phyloP scores from a whole-genome alignment of 2,329 filamentous ascomycete genomes.

The Apiospora arundinis region DNA sequence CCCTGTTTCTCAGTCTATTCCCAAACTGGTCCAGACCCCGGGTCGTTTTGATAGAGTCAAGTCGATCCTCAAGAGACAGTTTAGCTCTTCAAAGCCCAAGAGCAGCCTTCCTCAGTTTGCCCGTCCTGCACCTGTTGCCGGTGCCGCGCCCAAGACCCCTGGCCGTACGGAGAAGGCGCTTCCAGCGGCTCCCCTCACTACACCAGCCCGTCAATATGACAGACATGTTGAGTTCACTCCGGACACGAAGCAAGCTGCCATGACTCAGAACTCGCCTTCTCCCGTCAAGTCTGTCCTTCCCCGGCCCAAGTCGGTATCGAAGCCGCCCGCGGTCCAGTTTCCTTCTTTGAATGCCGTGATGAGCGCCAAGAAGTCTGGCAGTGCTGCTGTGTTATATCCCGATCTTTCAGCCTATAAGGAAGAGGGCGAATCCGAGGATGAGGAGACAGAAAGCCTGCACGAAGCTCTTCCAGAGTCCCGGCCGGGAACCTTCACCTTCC shows the following conservation, averaged over 20 bases:
- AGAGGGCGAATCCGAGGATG: conserved; percentile 35
- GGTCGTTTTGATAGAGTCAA: conserved; percentile 62
- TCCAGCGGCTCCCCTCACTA: conserved; percentile 61
- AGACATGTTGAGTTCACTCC: conserved; percentile 86
- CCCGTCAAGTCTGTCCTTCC: conserved; percentile 58
- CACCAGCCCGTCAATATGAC: conserved; percentile 68
- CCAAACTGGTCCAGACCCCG: conserved; percentile 52
- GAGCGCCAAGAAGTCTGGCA: conserved; percentile 32
- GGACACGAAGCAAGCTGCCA: conserved; percentile 61
- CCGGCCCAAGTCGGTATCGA: conserved; percentile 47
- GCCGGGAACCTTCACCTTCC: conserved; percentile 69
- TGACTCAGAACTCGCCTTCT: conserved; percentile 60
- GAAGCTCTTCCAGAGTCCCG: conserved; percentile 44
- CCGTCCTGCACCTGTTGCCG: conserved; percentile 39
- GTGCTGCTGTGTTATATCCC: conserved; percentile 55
- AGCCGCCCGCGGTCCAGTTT: conserved; percentile 43
- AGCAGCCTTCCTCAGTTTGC: conserved; percentile 56
- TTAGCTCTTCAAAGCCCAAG: conserved; percentile 46
- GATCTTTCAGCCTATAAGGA: conserved; percentile 52
- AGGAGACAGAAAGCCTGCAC: conserved; percentile 30
- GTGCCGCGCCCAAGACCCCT: conserved; percentile 53
- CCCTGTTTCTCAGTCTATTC: conserved; percentile 35
- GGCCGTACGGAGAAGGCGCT: conserved; percentile 58
- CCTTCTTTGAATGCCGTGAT: conserved; percentile 42
- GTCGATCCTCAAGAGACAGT: conserved; percentile 59